Conservation (phyloP, 129 eudicot genomes). For the Flaveria ramosissima region DNA sequence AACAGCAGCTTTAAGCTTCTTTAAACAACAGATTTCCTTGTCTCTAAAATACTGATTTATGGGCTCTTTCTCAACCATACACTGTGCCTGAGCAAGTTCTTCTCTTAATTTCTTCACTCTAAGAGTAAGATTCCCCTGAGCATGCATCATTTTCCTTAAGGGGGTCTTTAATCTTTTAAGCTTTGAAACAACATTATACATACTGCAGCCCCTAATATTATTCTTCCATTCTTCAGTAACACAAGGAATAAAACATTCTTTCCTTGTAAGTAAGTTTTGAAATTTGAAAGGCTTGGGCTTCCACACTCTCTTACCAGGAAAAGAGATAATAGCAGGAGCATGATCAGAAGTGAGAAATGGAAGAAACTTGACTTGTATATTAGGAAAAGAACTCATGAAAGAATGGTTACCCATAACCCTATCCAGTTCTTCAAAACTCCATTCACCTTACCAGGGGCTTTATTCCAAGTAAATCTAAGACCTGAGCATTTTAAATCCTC, state of each 20-base stretch:
- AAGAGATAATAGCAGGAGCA: background rate
- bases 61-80: too few species aligned
- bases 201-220: background rate
- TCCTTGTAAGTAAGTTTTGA: background rate
- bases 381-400: too few species aligned
- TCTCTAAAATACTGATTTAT: too few species aligned
- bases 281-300: background rate
- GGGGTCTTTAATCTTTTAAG: background rate
- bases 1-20: background rate
- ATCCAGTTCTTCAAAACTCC: background rate
- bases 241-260: background rate
- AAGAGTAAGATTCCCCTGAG: background rate
- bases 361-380: too few species aligned
- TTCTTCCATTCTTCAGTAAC: background rate
- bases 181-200: background rate
- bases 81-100: too few species aligned
- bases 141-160: background rate
- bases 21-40: too few species aligned
- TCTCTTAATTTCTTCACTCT: too few species aligned
- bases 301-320: background rate
- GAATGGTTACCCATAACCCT: background rate
- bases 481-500: background rate
- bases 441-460: background rate
- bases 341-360: background rate
- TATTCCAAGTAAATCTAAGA: background rate